Evolutionary conservation across 2,329 filamentous ascomycete genomes (phyloP), one percentile per base, ranked within the genome.

Genomic region (Hymenoscyphus repandus): DNA sequence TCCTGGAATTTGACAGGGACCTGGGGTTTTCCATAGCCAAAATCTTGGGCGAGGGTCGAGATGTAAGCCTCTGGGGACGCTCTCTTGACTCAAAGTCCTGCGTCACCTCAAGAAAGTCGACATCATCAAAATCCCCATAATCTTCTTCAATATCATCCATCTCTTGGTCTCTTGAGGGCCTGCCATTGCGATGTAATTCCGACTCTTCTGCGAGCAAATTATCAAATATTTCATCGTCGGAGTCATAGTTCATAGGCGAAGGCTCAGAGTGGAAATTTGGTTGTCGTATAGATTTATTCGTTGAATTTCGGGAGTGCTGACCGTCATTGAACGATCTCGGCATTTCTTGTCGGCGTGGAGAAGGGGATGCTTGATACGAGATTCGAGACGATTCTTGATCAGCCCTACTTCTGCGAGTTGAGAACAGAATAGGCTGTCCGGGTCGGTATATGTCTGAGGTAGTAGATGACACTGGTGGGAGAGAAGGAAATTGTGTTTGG

Each of bases 1-100:
- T 40, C 47, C 52, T 58, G 52, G 33, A 50, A 42, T 59, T 50
- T 5, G 44, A 40, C 17, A 52, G 47, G 30, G 45, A 18, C 57
- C 54, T 39, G 45, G 10, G 30, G 40, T 32, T 18, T 30, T 37
- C 13, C 18, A 20, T 37, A 37, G 12, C 15, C 12, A 37, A 37
- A 17, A 17, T 37, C 32, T n/a, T 30, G 9, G 32, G 27, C 18
- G 12, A 22, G 12, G 34, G 50, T 12, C 47, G 54, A 36, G 20
- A 7, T 37, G 18, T 27, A 39, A 46, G 40, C 17, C 32, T 34
- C 10, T 17, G 40, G 3, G 63, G 56, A 45, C 58, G 56, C 6
- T 64, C 67, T 42, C 63, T 57, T 31, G 69, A 69, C 48, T 74
- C 72, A 37, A 73, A 62, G 45, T 72, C 67, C 37, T 69, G 67